These are phyloP conservation scores for Trichoderma sp. DNA, from an alignment of 2,329 filamentous ascomycete species.

Conservation along the genomic window DNA sequence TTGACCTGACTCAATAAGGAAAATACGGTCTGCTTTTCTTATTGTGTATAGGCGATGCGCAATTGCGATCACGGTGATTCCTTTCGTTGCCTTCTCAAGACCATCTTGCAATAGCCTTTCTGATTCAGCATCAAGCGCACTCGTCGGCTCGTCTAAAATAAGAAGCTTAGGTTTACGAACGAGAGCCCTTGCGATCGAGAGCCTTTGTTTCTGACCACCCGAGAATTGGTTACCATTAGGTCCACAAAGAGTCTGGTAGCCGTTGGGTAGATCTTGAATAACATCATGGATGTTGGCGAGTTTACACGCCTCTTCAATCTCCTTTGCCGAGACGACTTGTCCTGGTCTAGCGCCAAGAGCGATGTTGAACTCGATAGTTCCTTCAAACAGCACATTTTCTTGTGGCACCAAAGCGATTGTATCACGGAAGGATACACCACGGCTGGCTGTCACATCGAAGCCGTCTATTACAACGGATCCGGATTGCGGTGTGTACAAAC, in stretches of 20 bases:
- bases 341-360: constrained; percentile 51
- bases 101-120: constrained; percentile 60
- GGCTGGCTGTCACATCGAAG: not conserved
- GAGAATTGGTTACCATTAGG: constrained; percentile 66
- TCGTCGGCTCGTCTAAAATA: constrained; percentile 71
- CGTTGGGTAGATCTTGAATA: constrained; percentile 55
- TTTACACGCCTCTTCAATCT: constrained; percentile 62
- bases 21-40: not conserved
- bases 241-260: constrained; percentile 58
- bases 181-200: constrained; percentile 69
- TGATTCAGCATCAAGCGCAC: constrained; percentile 64
- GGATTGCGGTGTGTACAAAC: constrained; percentile 53
- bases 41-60: not conserved
- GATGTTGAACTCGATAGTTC: constrained; percentile 52
- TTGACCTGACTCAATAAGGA: not conserved
- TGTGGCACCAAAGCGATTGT: constrained; percentile 53
- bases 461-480: constrained; percentile 53
- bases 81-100: constrained; percentile 44
- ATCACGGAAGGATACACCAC: constrained; percentile 40
- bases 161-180: constrained; percentile 64
- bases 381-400: constrained; percentile 52
- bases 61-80: not conserved
- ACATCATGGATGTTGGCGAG: constrained; percentile 65
- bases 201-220: constrained; percentile 69
- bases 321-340: constrained; percentile 51